Evolutionary conservation across 805 yeast species (phyloP).

Genomic region (Sugiyamaella mastotermitis): DNA sequence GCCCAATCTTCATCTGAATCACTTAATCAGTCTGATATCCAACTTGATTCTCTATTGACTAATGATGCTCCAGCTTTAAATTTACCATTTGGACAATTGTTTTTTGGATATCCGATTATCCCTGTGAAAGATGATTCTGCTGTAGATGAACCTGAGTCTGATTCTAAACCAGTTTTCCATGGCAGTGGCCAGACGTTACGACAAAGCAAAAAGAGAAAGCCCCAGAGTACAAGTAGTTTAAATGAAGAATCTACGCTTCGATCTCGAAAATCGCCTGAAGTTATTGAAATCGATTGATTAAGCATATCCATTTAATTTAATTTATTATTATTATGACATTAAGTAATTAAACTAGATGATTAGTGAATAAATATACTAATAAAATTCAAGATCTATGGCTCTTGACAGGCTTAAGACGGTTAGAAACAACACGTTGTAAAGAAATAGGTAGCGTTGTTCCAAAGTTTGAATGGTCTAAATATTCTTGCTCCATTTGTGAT

Average conservation of each 20-base stretch:
- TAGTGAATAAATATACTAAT: too few relatives aligned
- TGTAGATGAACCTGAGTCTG: slow-evolving; percentile 38
- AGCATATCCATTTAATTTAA: too few relatives aligned
- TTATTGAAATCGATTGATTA: slow-evolving; percentile 70
- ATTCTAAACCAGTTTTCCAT: slow-evolving; percentile 34
- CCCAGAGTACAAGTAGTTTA: slow-evolving; percentile 32
- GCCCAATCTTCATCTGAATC: neutral
- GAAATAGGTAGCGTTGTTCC: too few relatives aligned
- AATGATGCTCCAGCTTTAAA: slow-evolving; percentile 61
- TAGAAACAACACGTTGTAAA: neutral
- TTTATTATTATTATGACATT: too few relatives aligned
- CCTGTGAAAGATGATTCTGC: slow-evolving; percentile 33
- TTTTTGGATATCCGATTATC: slow-evolving; percentile 84
- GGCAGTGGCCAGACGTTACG: slow-evolving; percentile 79
- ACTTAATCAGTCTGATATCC: neutral
- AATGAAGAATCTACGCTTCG: slow-evolving; percentile 37
- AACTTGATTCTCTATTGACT: neutral
- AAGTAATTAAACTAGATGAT: too few relatives aligned
- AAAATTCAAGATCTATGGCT: too few relatives aligned
- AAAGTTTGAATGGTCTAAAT: neutral
- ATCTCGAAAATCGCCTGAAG: slow-evolving; percentile 51
- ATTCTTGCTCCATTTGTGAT: slow-evolving; percentile 1
- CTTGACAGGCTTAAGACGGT: too few relatives aligned
- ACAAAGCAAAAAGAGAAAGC: slow-evolving; percentile 64
- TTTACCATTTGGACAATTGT: slow-evolving; percentile 79